Base-by-base conservation (phyloP, 2,329 filamentous ascomycete genomes). In the Diaporthe batatas region DNA sequence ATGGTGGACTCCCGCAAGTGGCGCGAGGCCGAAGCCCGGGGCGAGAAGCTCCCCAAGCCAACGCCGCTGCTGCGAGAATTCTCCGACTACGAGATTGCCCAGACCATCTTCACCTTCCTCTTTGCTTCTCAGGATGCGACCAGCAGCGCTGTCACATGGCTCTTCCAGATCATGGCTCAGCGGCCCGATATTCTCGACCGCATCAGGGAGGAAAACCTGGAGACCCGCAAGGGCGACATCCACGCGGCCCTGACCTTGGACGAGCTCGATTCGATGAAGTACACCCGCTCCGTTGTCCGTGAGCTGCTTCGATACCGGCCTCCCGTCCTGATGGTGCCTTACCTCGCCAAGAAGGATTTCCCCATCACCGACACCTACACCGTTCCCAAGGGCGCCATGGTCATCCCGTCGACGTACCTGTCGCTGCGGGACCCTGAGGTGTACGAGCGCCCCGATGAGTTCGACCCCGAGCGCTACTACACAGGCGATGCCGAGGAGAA, bases 81-180 rank as follows among this genome's bases (percentile, higher is more conserved):
- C 84, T 91, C 89, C 83, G 94, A 98, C 81, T 93, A 92, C 79
- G 95, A 98, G 84, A 98, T 98, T 79, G 89, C 94, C 72, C 94
- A 96, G 87, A 98, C 96, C 32, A 82, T 98, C 79, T 98, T 98
- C 85, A 97, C 96, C 65, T 98, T 98, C 87, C 88, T 98, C 75
- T 98, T 98, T 84, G 96, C 96, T 74, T 98, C 95, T 4, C 96
- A 98, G 84, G 96, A 99, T 82, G 96, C 96, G 76, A 98, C 96
- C 75, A 96, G 93, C 84, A 97, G 94, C 79, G 96, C 96, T 75
- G 91, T 90, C 79, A 98, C 95, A 69, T 98, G 96, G 95, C 85
- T 98, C 76, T 98, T 98, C 88, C 96, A 99, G 86, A 90, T 94
- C 79, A 92, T 94, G 86, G 95, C 96, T 59, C 94, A 98, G 84